Evolutionary conservation across 2,329 filamentous ascomycete species (phyloP).

Genomic region (Xylariaceae sp.): DNA sequence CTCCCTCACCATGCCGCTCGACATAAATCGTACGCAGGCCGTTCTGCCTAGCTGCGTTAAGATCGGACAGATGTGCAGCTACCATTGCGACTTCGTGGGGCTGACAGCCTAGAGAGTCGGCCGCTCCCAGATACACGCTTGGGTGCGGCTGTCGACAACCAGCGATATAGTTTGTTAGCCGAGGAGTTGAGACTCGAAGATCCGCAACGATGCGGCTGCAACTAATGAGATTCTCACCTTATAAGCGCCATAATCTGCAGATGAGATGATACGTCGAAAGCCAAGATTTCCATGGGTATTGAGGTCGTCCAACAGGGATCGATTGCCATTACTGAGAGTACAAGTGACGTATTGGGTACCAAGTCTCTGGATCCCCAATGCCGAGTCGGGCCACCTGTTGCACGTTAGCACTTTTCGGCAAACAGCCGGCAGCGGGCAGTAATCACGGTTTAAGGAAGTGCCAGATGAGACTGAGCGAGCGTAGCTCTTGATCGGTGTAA

Average conservation of each 20-base stretch:
- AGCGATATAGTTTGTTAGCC: background rate
- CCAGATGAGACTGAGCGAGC: slow-evolving; percentile 65
- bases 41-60: slow-evolving; percentile 59
- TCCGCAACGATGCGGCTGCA: background rate
- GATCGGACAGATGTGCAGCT: slow-evolving; percentile 68
- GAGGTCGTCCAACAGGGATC: slow-evolving; percentile 62
- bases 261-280: slow-evolving; percentile 61
- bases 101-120: slow-evolving; percentile 50
- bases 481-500: slow-evolving; percentile 59
- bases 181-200: background rate
- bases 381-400: slow-evolving; percentile 59
- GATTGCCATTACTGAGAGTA: slow-evolving; percentile 74
- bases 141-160: slow-evolving; percentile 47
- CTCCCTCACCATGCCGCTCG: slow-evolving; percentile 64
- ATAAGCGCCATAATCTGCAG: slow-evolving; percentile 69
- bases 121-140: slow-evolving; percentile 66
- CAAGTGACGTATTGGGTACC: slow-evolving; percentile 52
- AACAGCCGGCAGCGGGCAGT: too few species aligned
- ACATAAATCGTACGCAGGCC: slow-evolving; percentile 64
- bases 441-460: slow-evolving; percentile 58
- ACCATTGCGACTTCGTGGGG: slow-evolving; percentile 69
- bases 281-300: slow-evolving; percentile 53
- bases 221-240: slow-evolving; percentile 42
- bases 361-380: slow-evolving; percentile 52
- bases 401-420: too few species aligned